Evolutionary conservation across 805 yeast genomes (phyloP), one percentile per base, ranked within the genome.

Genomic region (Yarrowia alimentaria): DNA sequence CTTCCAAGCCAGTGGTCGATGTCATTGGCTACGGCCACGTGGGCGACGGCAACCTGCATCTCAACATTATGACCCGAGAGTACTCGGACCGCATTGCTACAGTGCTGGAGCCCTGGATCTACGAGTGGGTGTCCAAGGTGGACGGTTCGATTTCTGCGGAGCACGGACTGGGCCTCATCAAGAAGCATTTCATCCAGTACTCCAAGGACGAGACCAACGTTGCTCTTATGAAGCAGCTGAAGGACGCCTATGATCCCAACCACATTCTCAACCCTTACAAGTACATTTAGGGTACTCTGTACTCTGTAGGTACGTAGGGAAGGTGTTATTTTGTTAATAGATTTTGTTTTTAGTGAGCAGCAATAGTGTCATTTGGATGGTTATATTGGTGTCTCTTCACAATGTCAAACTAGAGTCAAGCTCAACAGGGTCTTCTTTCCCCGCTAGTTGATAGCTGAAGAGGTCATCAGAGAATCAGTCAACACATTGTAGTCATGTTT

Each of bases 21-120:
- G 95, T 94, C 9, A 81, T 91, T 57, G 99, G 99, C 0, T 93
- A 91, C 62, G 99, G 99, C n/a, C 99, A 93, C 63, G 78, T 93
- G 61, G 99, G 99, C 52, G 99, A 93, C 64, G 98, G 99, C 49
- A 93, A 93, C 68, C 72, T 93, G 61, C 99, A 93, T 67, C 77
- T 93, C 63, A 93, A 93, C 64, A 94, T 93, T 47, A 83, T 94
- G 33, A 95, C 89, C 13, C 79, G 96, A 66, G 77, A 80, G 61
- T 93, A 93, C 68, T 75, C 75, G 56, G 83, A 85, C 64, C 78
- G 75, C 20, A 85, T 93, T 51, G 98, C 93, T 68, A 70, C 76
- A 51, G 78, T 76, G 1, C 74, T 93, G 55, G 99, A 93, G 68
- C 99, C 99, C 37, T 93, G 85, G 68, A 93, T 93, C 22, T 93